phyloP scores from a whole-genome alignment of 1,284 basidiomycete species.

The Ganoderma leucocontextum region DNA sequence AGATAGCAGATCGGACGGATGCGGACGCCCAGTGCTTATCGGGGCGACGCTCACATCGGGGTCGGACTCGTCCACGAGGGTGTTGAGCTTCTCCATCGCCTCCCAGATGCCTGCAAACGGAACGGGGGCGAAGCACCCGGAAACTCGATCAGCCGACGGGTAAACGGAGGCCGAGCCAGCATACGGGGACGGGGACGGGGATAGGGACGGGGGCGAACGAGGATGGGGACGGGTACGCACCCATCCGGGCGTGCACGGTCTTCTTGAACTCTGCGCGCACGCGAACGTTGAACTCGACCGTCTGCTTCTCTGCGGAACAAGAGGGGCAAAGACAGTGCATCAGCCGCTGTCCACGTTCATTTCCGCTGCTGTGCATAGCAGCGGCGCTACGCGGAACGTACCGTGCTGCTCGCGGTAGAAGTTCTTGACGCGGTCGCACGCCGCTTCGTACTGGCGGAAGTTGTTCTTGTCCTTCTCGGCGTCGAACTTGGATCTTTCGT shows the following conservation, averaged over 20 bases:
- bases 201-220: neutral
- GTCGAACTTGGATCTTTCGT: constrained; percentile 73
- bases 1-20: constrained; percentile 2
- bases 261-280: constrained; percentile 79
- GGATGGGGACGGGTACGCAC: constrained; percentile 37
- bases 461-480: constrained; percentile 78
- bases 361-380: constrained; percentile 8
- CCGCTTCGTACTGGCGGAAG: constrained; percentile 80
- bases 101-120: constrained; percentile 73
- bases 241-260: constrained; percentile 71
- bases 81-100: constrained; percentile 91
- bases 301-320: constrained; percentile 77
- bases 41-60: constrained; percentile 63
- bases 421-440: constrained; percentile 86
- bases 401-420: constrained; percentile 92
- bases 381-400: constrained; percentile 40
- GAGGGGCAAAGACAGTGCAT: neutral
- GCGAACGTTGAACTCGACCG: constrained; percentile 83
- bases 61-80: constrained; percentile 89
- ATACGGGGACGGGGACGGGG: neutral
- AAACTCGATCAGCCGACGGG: constrained; percentile 7
- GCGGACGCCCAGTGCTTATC: constrained; percentile 4
- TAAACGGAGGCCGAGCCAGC: neutral
- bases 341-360: constrained; percentile 3
- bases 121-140: neutral